Evolutionary conservation across 306 rosid species (phyloP).

Genomic region (Comarum palustre): DNA sequence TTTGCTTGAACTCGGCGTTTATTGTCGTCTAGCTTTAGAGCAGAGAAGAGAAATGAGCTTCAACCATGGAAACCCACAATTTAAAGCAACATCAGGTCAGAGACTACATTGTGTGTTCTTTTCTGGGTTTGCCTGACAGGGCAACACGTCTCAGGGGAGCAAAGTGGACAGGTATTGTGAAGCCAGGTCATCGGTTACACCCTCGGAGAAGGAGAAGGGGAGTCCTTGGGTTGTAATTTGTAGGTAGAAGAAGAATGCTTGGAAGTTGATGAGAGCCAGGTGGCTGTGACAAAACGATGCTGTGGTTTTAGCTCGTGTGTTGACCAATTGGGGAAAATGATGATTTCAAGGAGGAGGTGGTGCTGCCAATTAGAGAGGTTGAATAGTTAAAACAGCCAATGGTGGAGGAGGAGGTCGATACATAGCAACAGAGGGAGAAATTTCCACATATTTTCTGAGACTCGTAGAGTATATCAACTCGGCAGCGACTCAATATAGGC

Average conservation of each 20-base stretch:
- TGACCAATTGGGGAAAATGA: not conserved
- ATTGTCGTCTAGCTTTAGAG: not conserved
- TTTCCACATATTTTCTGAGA: too few relatives aligned
- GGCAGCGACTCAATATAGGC: too few relatives aligned
- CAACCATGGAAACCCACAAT: not conserved
- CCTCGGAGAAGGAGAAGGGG: not conserved
- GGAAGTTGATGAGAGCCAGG: not conserved
- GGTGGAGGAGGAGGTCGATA: too few relatives aligned
- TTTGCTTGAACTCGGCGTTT: not conserved
- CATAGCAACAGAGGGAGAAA: not conserved
- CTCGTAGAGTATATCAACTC: too few relatives aligned
- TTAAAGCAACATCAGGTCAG: not conserved
- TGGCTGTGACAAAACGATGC: not conserved
- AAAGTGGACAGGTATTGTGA: not conserved
- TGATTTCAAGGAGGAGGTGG: not conserved
- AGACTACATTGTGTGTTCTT: not conserved
- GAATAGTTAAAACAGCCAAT: not conserved
- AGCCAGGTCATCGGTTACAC: slow-evolving; percentile 7
- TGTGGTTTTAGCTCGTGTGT: not conserved
- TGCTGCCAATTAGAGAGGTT: slow-evolving; percentile 1
- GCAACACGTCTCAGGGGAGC: slow-evolving; percentile 13
- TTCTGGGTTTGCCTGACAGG: not conserved
- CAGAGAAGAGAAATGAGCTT: too few relatives aligned
- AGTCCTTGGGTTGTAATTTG: not conserved
- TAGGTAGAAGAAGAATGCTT: not conserved